Evolutionary conservation across 305 asterid species (phyloP), one percentile per base, ranked within the genome.

Genomic region (Solanum hybrid): DNA sequence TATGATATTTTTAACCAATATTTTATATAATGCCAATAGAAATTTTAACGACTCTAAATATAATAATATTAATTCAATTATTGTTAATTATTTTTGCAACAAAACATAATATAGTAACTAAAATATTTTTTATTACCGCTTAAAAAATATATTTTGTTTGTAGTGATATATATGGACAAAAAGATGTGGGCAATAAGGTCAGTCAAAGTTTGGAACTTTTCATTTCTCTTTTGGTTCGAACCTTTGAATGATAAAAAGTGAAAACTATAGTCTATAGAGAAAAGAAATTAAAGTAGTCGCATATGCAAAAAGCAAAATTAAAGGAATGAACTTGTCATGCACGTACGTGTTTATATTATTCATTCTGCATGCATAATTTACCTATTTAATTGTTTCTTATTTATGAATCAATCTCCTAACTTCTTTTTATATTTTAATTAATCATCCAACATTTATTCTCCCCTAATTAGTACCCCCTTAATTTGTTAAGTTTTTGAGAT

Each of bases 211-310:
- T 3, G 34, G 26, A 61, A 14, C 9, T 40, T 40, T 26, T 39
- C 33, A 2, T 40, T 28, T 5, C 20, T 46, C 51, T 77, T 83
- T 42, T 28, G 24, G 10, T 28, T 46, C 20, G 87, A 83, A 83
- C 87, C 87, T 46, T 83, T 83, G 87, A 83, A 83, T 46, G 73
- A 42, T 28, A 83, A 37, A 79, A 78, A 76, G 84, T 77, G 84
- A 77, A 77, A 77, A 5, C n/a, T 77, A 34, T n/a, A n/a, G n/a
- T 20, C n/a, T 77, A 34, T 34, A 20, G 46, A 35, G 9, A 20
- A 22, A 18, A 34, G 29, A 31, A 74, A 74, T 6, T 73, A 76
- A 80, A 80, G 64, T 80, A 12, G 64, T 80, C 4, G 31, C 33
- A 37, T 81, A 81, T 39, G 86, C 67, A 81, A 13, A 81, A 39